Base-by-base conservation (phyloP, 164 flowering plant genomes). In the Hamamelis virginiana region DNA sequence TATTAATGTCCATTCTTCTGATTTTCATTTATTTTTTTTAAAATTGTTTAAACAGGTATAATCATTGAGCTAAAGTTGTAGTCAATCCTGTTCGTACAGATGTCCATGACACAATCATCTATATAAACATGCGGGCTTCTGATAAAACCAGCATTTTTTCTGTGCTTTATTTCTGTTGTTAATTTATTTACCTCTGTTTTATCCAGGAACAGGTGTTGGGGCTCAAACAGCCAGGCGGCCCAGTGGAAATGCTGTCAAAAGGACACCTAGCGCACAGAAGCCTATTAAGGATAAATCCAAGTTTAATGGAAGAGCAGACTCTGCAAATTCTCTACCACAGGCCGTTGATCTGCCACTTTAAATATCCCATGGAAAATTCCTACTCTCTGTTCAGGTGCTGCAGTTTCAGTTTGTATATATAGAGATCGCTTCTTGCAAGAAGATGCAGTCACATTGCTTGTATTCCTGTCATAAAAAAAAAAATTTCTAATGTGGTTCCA, bases 231-330 rank as follows among this genome's bases (percentile, higher is more conserved):
- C 75, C 18, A 80, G 68, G 66, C 78, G 62, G 46, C 73, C 72
- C 5, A 63, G 58, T 43, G 76, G 68, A 79, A 67, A 65, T 71
- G 60, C 72, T 57, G 68, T 77, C 14, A 80, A 75, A 74, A 81
- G 67, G 62, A 72, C 77, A 41, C 66, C 82, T 0, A 50, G 64
- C 62, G 65, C 81, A 56, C 79, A 76, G 50, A 83, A 77, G 70
- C 68, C 77, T 22, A 44, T 44, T 9, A 83, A 75, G 79, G 86
- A 81, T 59, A 82, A 69, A 58, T 21, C 78, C 26, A 82, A 78
- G 44, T 8, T 55, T 12, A 68, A 72, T 41, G 72, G 73, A 72
- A 73, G 57, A 58, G 75, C 59, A 22, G 75, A 78, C 62, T 67
- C 75, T 4, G 26, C 77, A 56, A 76, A 76, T 65, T 22, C 76